phyloP scores from a whole-genome alignment of 768 basidiomycete genomes.

The Amanita pseudoporphyria region DNA sequence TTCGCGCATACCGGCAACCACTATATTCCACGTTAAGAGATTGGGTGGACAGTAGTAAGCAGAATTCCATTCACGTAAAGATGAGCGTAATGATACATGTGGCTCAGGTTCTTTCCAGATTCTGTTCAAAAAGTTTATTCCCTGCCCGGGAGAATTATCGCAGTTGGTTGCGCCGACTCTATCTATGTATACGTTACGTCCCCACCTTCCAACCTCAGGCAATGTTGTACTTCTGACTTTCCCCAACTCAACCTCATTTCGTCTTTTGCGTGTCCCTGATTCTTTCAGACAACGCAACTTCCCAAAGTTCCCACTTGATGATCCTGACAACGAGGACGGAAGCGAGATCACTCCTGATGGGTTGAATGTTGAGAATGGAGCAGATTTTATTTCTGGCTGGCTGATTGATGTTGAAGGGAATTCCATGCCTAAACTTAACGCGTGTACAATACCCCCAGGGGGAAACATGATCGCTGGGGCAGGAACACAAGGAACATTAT shows the following conservation, averaged over 20 bases:
- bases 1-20: background rate
- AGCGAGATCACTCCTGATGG: background rate
- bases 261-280: background rate
- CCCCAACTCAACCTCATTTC: background rate
- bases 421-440: slow-evolving; percentile 22
- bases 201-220: background rate
- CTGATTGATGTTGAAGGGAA: slow-evolving; percentile 5
- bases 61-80: background rate
- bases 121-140: slow-evolving; percentile 30
- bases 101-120: slow-evolving; percentile 58
- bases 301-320: background rate
- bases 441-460: slow-evolving; percentile 32
- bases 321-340: background rate
- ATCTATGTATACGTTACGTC: background rate
- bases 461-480: slow-evolving; percentile 32
- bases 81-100: background rate
- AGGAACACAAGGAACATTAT: slow-evolving; percentile 28
- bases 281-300: background rate
- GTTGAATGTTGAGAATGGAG: background rate
- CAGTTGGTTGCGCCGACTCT: background rate
- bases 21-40: slow-evolving; percentile 22
- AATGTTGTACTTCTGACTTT: background rate
- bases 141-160: background rate
- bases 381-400: background rate
- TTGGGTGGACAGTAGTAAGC: slow-evolving; percentile 66